These are phyloP conservation scores for Chalciporus sp. DNA, from an alignment of 1,284 basidiomycete genomes.

Conservation along the genomic window DNA sequence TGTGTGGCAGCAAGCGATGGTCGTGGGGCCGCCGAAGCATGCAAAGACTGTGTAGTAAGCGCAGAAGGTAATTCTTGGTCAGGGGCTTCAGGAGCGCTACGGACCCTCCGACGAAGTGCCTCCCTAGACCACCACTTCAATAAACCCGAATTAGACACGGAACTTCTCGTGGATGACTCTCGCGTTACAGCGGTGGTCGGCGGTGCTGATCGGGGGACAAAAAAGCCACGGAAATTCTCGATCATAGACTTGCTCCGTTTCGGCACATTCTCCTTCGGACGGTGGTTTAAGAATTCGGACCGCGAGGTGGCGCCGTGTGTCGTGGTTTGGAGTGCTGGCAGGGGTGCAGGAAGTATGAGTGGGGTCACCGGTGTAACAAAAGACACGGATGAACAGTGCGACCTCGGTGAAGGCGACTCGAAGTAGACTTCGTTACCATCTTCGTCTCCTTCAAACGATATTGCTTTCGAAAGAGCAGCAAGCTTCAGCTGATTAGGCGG, in stretches of 20 bases:
- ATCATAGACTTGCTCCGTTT: conserved; percentile 53
- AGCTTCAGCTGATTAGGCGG: conserved; percentile 50
- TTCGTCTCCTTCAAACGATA: conserved; percentile 27
- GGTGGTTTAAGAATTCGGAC: conserved; percentile 31
- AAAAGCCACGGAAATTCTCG: conserved; percentile 48
- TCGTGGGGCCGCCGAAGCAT: conserved; percentile 11
- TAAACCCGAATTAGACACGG: conserved; percentile 37
- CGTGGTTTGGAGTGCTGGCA: conserved; percentile 25
- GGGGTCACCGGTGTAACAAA: conserved; percentile 45
- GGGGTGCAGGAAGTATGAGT: conserved; percentile 24
- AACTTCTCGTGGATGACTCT: conserved; percentile 29
- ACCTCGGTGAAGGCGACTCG: conserved; percentile 49
- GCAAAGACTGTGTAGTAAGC: conserved; percentile 30
- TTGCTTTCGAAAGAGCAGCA: conserved; percentile 31
- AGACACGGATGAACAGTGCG: conserved; percentile 49
- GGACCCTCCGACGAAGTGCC: conserved; percentile 49
- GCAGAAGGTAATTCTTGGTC: conserved; percentile 28
- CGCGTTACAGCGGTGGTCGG: conserved; percentile 34
- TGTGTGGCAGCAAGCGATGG: conserved; percentile 17
- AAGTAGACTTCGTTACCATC: conserved; percentile 19
- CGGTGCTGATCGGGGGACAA: conserved; percentile 38
- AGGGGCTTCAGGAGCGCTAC: conserved; percentile 50
- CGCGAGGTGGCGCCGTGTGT: conserved; percentile 27
- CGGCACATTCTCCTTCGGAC: conserved; percentile 34
- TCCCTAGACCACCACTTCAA: conserved; percentile 51